These are phyloP conservation scores for Malassezia slooffiae DNA, from an alignment of 1,284 basidiomycete genomes.

Conservation along the genomic window DNA sequence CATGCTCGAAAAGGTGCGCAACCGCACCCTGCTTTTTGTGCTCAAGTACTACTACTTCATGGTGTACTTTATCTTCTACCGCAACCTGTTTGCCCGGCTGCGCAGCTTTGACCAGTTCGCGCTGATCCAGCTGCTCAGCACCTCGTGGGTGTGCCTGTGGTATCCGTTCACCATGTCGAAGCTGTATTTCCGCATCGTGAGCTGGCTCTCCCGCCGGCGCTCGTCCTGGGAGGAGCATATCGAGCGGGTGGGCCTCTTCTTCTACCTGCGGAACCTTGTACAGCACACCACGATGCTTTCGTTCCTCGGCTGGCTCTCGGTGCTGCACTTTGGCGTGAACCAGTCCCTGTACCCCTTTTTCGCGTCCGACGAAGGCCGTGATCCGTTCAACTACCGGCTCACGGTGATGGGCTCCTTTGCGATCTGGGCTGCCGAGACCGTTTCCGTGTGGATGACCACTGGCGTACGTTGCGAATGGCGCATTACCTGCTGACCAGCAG, in stretches of 20 bases:
- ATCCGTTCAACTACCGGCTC: conserved; percentile 54
- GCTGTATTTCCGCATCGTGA: conserved; percentile 48
- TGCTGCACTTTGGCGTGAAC: conserved; percentile 53
- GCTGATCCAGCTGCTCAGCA: conserved; percentile 52
- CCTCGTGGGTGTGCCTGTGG: conserved; percentile 51
- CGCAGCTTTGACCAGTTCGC: conserved; percentile 48
- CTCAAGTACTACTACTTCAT: conserved; percentile 50
- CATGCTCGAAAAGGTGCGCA: conserved; percentile 51
- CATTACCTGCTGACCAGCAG: conserved; percentile 13
- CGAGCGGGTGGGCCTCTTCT: conserved; percentile 49
- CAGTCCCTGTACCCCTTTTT: conserved; percentile 54
- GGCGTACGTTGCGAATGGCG: conserved; percentile 15
- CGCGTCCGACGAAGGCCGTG: conserved; percentile 50
- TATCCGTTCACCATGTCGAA: conserved; percentile 53
- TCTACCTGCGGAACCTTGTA: conserved; percentile 53
- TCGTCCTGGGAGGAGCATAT: conserved; percentile 52
- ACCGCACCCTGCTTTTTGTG: conserved; percentile 52
- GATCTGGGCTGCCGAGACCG: conserved; percentile 53
- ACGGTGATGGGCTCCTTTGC: conserved; percentile 52
- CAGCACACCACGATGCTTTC: conserved; percentile 52
- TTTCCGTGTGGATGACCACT: conserved; percentile 50
- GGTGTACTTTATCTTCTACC: conserved; percentile 48
- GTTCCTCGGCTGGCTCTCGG: conserved; percentile 50
- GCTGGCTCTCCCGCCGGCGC: conserved; percentile 49
- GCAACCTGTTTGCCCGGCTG: conserved; percentile 48